Base-by-base conservation (phyloP, 768 basidiomycete genomes). In the Astraeus odoratus region DNA sequence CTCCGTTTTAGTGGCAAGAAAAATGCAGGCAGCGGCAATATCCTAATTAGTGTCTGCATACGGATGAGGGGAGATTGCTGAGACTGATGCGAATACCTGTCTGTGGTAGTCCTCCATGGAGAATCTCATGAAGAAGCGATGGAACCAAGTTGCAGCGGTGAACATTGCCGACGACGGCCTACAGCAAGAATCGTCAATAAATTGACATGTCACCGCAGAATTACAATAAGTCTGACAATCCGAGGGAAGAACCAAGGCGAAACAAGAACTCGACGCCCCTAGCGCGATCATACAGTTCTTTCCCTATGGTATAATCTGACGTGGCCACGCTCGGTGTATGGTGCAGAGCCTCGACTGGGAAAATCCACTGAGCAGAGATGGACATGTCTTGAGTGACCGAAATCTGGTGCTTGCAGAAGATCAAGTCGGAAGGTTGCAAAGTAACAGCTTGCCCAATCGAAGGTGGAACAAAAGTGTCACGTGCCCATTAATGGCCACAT, bases 1-100 rank as follows among this genome's bases (percentile, higher is more conserved):
- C 60, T 92, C 89, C 1, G 87, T 91, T 63, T 92, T 92, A n/a
- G 89, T 89, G 1, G 89, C 86, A 47, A 92, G 74, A 57, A 92
- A 92, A 49, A 92, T 79, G 60, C 87, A 91, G 4, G 89, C 74
- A 10, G 86, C 88, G 23, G 90, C 88, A 33, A 89, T 81, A 52
- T 88, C 82, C 89, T 92, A 50, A 51, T 44, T 5, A 22, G 29
- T 23, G 39, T 42, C 39, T 50, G 53, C 50, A 45, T 36, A 42
- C 15, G 25, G 22, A 35, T 10, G 51, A 37, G 44, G 31, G 47
- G 50, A 19, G 39, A 9, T 41, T 4, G 26, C 34, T 43, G 38
- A 43, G 48, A 50, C n/a, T 35, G n/a, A 48, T 29, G 29, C 26
- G n/a, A 41, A 29, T 48, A 66, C 70, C 51, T 65, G 85, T 88